Conservation (phyloP, 352 stramenopile species). For the Pythium coloratum region DNA sequence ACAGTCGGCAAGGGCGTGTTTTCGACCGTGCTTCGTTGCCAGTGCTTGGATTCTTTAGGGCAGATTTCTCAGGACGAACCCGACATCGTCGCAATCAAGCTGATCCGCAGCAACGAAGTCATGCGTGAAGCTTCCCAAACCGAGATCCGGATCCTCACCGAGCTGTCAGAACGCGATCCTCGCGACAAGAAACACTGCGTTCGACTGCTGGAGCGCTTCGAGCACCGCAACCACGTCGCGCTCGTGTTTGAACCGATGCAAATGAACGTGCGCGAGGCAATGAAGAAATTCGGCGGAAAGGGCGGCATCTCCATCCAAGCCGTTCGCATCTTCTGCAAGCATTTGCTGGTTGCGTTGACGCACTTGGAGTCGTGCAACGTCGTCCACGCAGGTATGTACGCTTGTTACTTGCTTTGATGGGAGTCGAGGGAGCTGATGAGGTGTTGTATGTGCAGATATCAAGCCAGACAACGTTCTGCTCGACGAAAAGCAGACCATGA, state of each 20-base stretch:
- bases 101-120: constrained; percentile 96
- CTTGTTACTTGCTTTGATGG: neutral
- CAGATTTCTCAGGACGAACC: neutral
- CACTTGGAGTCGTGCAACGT: constrained; percentile 78
- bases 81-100: constrained; percentile 77
- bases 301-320: constrained; percentile 81
- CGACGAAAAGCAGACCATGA: constrained; percentile 92
- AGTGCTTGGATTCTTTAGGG: constrained; percentile 16
- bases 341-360: constrained; percentile 76
- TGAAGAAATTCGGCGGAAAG: constrained; percentile 90
- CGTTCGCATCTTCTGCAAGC: constrained; percentile 83
- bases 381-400: constrained; percentile 88
- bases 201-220: constrained; percentile 80
- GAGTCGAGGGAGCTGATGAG: neutral
- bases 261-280: constrained; percentile 95
- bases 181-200: constrained; percentile 88
- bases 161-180: constrained; percentile 66
- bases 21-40: constrained; percentile 96
- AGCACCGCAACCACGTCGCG: constrained; percentile 94
- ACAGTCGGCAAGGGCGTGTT: constrained; percentile 97
- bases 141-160: constrained; percentile 79
- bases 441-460: constrained; percentile 74
- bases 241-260: constrained; percentile 98
- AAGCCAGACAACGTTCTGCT: constrained; percentile 98
- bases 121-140: constrained; percentile 96